A percentile compares a stretch with the other conserved stretches of the same genome.
Conservation (phyloP, 306 rosid genomes). For the Gastrolobium villosum region DNA sequence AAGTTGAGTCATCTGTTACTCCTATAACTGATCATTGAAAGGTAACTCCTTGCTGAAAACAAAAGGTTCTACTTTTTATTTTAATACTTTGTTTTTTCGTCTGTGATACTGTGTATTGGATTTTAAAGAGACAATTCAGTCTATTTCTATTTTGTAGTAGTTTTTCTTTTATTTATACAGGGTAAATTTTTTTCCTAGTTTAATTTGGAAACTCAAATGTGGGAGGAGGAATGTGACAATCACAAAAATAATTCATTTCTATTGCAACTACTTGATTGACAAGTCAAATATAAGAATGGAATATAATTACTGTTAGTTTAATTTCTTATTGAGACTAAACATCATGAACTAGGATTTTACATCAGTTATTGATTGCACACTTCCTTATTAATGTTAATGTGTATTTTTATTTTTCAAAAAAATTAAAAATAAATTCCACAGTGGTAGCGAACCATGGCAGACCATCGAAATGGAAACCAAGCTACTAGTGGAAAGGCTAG, state of each 20-base stretch:
- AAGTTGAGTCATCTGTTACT: too few species aligned
- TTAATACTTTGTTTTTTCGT: too few species aligned
- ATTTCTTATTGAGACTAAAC: too few species aligned
- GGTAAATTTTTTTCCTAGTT: neutral
- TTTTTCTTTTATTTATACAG: too few species aligned
- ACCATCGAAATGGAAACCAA: conserved; percentile 81
- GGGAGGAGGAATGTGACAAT: neutral
- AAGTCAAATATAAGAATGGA: conserved; percentile 1
- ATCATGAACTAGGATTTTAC: neutral
- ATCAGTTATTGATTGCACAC: neutral
- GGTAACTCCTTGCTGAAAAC: too few species aligned
- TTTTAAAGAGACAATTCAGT: too few species aligned
- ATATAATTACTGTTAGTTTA: neutral
- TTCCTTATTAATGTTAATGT: conserved; percentile 32
- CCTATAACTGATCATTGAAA: too few species aligned
- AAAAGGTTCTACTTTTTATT: too few species aligned
- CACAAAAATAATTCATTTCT: neutral
- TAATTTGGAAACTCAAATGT: conserved; percentile 28
- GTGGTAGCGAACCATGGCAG: conserved; percentile 62
- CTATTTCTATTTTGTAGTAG: too few species aligned
- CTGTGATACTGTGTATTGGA: too few species aligned
- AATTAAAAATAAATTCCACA: neutral
- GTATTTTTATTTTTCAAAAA: neutral
- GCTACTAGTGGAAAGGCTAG: conserved; percentile 69
- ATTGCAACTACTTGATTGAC: conserved; percentile 11